A percentile compares a stretch with the other conserved stretches of the same genome.
Conservation (phyloP, 192 early-diverging fungal species). For the Coemansia sp. region DNA sequence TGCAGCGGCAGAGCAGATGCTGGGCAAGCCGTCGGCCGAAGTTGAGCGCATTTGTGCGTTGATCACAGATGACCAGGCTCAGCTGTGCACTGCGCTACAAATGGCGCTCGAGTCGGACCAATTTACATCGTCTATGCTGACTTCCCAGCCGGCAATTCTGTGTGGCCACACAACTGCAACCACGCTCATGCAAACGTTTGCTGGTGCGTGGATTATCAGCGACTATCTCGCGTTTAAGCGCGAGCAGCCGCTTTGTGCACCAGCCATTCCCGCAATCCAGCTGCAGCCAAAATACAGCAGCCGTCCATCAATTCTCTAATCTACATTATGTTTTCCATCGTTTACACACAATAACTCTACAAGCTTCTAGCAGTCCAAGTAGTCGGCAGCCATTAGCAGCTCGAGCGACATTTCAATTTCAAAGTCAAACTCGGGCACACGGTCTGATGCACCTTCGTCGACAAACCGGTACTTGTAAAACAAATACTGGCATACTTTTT, state of each 20-base stretch:
- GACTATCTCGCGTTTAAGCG: conserved; percentile 9
- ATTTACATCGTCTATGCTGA: conserved; percentile 1
- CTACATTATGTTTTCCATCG: too few relatives aligned
- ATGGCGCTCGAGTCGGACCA: conserved; percentile 12
- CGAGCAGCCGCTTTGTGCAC: conserved; percentile 10
- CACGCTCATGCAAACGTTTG: neutral
- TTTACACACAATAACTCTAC: too few relatives aligned
- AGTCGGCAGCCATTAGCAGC: conserved; percentile 93
- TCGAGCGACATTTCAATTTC: conserved; percentile 88
- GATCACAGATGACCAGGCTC: neutral
- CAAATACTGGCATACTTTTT: conserved; percentile 92
- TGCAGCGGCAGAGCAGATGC: neutral
- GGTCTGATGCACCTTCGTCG: conserved; percentile 24
- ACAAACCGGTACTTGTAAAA: conserved; percentile 80
- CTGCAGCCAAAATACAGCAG: conserved; percentile 1
- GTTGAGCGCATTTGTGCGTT: neutral
- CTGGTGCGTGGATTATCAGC: conserved; percentile 14
- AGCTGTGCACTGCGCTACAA: conserved; percentile 7
- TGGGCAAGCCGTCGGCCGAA: neutral
- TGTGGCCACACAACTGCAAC: neutral
- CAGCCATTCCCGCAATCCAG: neutral
- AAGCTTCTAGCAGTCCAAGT: conserved; percentile 76
- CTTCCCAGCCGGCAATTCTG: neutral
- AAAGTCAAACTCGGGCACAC: conserved; percentile 83
- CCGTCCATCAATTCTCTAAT: neutral